A percentile compares a stretch with the other conserved stretches of the same genome.
phyloP scores from a whole-genome alignment of 495 filamentous ascomycete genomes.

The Aspergillus coremiiformis region DNA sequence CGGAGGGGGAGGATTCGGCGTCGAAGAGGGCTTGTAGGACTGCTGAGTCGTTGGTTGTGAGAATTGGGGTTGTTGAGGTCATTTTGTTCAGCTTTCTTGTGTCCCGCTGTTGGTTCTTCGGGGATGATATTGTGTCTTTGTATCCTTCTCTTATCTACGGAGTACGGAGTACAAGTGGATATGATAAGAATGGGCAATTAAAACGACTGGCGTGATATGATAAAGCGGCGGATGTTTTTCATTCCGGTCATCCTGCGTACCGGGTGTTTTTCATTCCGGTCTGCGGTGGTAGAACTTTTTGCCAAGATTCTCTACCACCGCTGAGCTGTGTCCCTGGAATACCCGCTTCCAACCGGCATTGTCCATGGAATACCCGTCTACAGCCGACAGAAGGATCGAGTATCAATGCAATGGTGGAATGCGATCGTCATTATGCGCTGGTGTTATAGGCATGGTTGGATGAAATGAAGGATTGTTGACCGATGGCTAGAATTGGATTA shows the following conservation, averaged over 20 bases:
- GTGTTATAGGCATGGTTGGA: neutral
- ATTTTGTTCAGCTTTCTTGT: constrained; percentile 1
- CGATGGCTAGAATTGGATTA: neutral
- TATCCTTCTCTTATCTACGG: too few relatives aligned
- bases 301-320: too few relatives aligned
- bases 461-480: neutral
- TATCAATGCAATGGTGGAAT: neutral
- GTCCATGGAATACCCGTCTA: constrained; percentile 8
- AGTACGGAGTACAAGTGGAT: neutral
- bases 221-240: neutral
- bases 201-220: too few relatives aligned
- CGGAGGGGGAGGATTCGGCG: constrained; percentile 58
- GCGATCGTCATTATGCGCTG: neutral
- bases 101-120: neutral
- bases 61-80: constrained; percentile 32
- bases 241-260: neutral
- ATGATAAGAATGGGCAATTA: neutral
- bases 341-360: constrained; percentile 9
- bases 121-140: too few relatives aligned
- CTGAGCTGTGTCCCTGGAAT: too few relatives aligned
- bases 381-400: constrained; percentile 8
- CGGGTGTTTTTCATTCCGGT: too few relatives aligned
- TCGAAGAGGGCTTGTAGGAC: constrained; percentile 76
- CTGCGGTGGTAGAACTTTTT: too few relatives aligned
- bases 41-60: constrained; percentile 62